phyloP scores from a whole-genome alignment of 805 yeast genomes.

The Nakazawaea laoshanensis region DNA sequence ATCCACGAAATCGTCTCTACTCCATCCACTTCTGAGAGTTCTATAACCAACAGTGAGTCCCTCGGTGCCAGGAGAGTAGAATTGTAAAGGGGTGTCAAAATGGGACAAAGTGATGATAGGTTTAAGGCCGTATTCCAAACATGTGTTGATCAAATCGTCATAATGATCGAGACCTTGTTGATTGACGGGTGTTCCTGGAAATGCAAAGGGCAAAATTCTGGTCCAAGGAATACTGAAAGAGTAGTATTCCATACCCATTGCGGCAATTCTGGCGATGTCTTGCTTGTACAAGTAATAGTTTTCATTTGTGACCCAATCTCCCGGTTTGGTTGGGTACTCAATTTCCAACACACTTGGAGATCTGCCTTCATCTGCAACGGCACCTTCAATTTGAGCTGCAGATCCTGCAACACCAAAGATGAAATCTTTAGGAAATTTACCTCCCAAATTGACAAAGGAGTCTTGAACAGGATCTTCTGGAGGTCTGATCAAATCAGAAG shows the following conservation, averaged over 20 bases:
- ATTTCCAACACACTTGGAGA: slow-evolving; percentile 22
- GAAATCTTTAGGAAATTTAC: slow-evolving; percentile 11
- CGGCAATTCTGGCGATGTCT: slow-evolving; percentile 23
- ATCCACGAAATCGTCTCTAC: slow-evolving; percentile 18
- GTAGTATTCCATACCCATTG: slow-evolving; percentile 23
- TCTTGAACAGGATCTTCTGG: slow-evolving; percentile 9
- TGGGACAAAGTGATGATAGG: slow-evolving; percentile 26
- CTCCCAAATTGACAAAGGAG: slow-evolving; percentile 3
- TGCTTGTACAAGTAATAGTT: slow-evolving; percentile 25
- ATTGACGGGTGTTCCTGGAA: slow-evolving; percentile 8
- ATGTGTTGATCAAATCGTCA: slow-evolving; percentile 8
- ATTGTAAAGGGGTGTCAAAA: slow-evolving; percentile 24
- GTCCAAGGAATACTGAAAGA: slow-evolving; percentile 27
- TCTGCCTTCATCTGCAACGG: slow-evolving; percentile 24
- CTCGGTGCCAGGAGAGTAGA: neutral
- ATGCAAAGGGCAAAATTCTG: slow-evolving; percentile 23
- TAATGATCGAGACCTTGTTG: slow-evolving; percentile 9
- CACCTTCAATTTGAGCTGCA: slow-evolving; percentile 28
- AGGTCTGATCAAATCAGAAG: slow-evolving; percentile 6
- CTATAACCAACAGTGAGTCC: slow-evolving; percentile 19
- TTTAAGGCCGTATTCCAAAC: slow-evolving; percentile 10
- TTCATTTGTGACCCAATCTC: slow-evolving; percentile 11
- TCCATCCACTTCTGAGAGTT: slow-evolving; percentile 3
- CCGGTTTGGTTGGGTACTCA: slow-evolving; percentile 16
- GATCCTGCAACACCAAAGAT: slow-evolving; percentile 25